A percentile compares a stretch with the other conserved stretches of the same genome.
phyloP scores from a whole-genome alignment of 345 rosid species.

The Euclidium syriacum region DNA sequence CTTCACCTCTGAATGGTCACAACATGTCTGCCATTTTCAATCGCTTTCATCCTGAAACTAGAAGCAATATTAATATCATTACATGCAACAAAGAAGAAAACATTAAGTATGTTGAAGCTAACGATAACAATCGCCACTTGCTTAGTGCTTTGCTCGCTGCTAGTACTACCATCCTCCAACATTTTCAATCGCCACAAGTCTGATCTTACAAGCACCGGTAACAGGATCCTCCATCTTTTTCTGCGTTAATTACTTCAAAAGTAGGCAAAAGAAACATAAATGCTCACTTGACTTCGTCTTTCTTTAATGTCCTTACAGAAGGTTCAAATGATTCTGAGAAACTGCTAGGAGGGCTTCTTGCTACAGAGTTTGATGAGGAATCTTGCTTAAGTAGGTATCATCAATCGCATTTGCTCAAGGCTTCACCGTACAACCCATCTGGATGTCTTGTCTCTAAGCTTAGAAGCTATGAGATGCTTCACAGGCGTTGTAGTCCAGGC shows the following conservation, averaged over 20 bases:
- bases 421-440: constrained; percentile 32
- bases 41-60: no score
- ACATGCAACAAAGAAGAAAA: no score
- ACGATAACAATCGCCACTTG: neutral
- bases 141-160: neutral
- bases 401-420: constrained; percentile 33
- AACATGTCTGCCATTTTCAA: no score
- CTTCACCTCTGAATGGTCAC: no score
- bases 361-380: constrained; percentile 33
- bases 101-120: no score
- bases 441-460: constrained; percentile 40
- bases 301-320: neutral
- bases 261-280: no score
- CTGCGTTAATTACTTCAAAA: neutral
- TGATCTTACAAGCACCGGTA: neutral
- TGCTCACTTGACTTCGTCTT: neutral
- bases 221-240: neutral
- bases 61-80: no score
- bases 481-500: constrained; percentile 44
- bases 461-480: constrained; percentile 44
- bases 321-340: constrained; percentile 24
- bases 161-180: neutral
- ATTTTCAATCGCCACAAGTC: neutral
- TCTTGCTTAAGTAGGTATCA: constrained; percentile 41
- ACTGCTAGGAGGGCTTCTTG: constrained; percentile 40